Conservation (phyloP, 2,329 filamentous ascomycete species). For the Botrytis squamosa region DNA sequence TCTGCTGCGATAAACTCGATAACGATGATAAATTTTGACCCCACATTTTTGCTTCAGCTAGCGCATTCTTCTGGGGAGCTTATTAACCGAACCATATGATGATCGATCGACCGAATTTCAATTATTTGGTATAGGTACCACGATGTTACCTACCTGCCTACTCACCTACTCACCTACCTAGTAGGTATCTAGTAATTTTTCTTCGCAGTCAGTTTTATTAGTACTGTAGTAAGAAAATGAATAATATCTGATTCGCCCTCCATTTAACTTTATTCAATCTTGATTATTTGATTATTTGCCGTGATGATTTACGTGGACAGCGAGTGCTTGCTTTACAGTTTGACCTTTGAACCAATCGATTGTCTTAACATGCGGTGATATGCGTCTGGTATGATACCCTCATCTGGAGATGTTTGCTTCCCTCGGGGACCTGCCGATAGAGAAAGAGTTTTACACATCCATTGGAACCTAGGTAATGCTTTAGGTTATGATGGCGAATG, state of each 20-base stretch:
- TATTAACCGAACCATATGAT: neutral
- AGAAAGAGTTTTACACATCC: neutral
- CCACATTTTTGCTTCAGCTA: slow-evolving; percentile 2
- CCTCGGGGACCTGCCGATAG: too few species aligned
- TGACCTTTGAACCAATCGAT: neutral
- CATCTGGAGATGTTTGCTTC: neutral
- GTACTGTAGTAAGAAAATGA: neutral
- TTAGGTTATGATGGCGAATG: neutral
- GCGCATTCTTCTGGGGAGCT: neutral
- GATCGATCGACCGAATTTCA: neutral
- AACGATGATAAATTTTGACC: slow-evolving; percentile 1
- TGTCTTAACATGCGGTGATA: neutral
- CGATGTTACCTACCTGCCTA: neutral
- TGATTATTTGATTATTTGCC: too few species aligned
- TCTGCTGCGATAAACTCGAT: slow-evolving; percentile 12
- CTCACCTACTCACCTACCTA: too few species aligned
- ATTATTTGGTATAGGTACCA: neutral
- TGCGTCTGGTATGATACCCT: neutral
- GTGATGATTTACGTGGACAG: neutral
- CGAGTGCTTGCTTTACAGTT: neutral
- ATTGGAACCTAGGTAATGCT: neutral
- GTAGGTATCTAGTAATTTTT: neutral
- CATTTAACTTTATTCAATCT: neutral
- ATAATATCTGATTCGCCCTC: too few species aligned
- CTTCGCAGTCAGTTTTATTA: neutral